A percentile compares a stretch with the other conserved stretches of the same genome.
These are phyloP conservation scores for Puccinia brachypodii DNA, from an alignment of 1,284 basidiomycete species.

Conservation along the genomic window DNA sequence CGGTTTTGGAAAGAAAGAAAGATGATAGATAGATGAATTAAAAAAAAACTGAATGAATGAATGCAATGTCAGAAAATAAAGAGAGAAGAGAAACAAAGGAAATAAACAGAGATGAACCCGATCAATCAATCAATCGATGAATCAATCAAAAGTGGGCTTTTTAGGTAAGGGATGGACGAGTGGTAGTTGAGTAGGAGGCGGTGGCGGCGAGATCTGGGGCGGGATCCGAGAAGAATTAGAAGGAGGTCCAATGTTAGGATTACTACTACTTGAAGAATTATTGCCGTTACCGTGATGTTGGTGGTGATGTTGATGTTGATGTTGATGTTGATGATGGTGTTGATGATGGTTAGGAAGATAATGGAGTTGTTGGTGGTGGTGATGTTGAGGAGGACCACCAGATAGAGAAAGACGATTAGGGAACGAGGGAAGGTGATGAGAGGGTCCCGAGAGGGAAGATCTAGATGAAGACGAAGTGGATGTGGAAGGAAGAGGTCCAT, in stretches of 20 bases:
- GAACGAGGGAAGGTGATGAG: background rate
- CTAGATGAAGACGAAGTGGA: background rate
- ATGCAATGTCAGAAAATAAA: background rate
- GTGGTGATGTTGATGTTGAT: background rate
- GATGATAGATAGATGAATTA: too few species aligned
- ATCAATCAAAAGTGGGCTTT: slow-evolving; percentile 44
- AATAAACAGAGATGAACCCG: too few species aligned
- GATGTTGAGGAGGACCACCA: background rate
- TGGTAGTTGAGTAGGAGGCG: background rate
- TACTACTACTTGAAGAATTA: background rate
- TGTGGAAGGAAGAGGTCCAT: background rate
- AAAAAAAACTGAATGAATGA: background rate
- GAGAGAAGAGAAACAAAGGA: background rate
- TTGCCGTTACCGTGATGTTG: background rate
- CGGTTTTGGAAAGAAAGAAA: too few species aligned
- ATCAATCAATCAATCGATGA: background rate
- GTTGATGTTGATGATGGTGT: background rate
- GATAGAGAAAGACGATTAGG: background rate
- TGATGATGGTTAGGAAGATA: background rate
- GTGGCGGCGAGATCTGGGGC: background rate
- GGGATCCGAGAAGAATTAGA: background rate
- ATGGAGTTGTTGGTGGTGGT: background rate
- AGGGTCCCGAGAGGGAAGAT: background rate
- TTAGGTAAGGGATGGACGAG: slow-evolving; percentile 44
- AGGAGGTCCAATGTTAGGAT: background rate